phyloP scores from a whole-genome alignment of 345 rosid genomes.

The Carallia brachiata region DNA sequence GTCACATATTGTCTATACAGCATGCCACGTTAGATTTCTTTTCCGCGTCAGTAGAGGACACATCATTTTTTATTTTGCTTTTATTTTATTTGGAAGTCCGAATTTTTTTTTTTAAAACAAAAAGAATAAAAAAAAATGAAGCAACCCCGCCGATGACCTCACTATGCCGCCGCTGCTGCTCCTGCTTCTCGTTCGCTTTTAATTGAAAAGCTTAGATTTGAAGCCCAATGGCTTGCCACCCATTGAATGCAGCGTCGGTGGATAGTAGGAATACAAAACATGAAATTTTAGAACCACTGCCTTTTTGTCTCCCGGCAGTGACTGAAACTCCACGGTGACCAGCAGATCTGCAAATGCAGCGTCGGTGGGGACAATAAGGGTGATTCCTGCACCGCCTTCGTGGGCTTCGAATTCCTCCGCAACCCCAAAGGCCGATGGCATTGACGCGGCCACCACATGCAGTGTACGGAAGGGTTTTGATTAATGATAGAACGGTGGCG shows the following conservation, averaged over 20 bases:
- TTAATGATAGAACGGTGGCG: conserved; percentile 54
- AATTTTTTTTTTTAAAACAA: too few species aligned
- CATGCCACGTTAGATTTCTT: too few species aligned
- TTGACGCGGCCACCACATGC: conserved; percentile 71
- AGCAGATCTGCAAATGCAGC: conserved; percentile 74
- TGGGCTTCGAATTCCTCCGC: conserved; percentile 66
- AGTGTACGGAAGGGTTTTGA: conserved; percentile 56
- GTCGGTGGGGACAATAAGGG: conserved; percentile 85
- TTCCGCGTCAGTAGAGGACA: too few species aligned
- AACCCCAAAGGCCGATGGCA: conserved; percentile 79
- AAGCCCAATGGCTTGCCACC: conserved; percentile 1
- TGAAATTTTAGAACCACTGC: conserved; percentile 72
- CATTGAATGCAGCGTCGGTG: conserved; percentile 73
- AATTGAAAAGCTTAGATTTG: too few species aligned
- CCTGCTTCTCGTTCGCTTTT: too few species aligned
- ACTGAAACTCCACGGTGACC: conserved; percentile 52
- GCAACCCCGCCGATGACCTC: conserved; percentile 2
- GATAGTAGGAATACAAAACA: conserved; percentile 86
- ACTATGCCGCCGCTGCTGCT: too few species aligned
- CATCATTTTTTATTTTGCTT: too few species aligned
- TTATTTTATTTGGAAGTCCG: too few species aligned
- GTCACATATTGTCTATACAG: too few species aligned
- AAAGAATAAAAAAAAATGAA: too few species aligned
- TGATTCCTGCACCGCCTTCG: conserved; percentile 88
- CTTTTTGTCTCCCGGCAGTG: conserved; percentile 68